phyloP scores from a whole-genome alignment of 2,329 filamentous ascomycete species.

The Apiospora phragmitis region DNA sequence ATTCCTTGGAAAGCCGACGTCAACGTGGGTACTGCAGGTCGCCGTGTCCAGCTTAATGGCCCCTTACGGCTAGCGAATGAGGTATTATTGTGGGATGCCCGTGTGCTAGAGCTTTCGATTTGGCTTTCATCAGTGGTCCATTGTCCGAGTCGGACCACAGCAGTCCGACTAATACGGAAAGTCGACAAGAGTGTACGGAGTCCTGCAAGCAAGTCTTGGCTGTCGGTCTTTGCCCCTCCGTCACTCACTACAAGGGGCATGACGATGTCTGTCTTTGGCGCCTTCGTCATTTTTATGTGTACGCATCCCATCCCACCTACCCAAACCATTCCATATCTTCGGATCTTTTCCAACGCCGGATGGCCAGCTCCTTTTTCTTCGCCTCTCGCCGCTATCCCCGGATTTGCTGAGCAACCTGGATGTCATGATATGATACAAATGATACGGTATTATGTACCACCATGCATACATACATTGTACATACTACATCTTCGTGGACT shows the following conservation, averaged over 20 bases:
- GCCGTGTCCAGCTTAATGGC: not conserved
- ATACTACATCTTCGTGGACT: not conserved
- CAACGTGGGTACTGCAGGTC: not conserved
- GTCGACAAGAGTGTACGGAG: not conserved
- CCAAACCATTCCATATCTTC: not conserved
- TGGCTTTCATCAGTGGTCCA: not conserved
- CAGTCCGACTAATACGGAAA: not conserved
- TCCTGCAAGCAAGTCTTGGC: not conserved
- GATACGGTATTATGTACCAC: too few species aligned
- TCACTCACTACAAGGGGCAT: not conserved
- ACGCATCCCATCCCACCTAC: not conserved
- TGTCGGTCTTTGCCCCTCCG: not conserved
- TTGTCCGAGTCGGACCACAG: conserved; percentile 4
- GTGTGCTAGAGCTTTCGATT: not conserved
- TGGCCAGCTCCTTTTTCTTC: not conserved
- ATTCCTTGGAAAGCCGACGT: not conserved
- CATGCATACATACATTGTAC: not conserved
- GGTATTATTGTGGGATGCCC: conserved; percentile 5
- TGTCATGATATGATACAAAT: not conserved
- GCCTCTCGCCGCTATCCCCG: not conserved
- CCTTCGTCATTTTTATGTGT: not conserved
- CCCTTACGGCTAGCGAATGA: not conserved
- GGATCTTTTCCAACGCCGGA: not conserved
- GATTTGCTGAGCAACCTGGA: not conserved
- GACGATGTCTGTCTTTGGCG: not conserved